A percentile compares a stretch with the other conserved stretches of the same genome.
Conservation (phyloP, 108 stramenopile species). For the Mediolabrus comicus region DNA sequence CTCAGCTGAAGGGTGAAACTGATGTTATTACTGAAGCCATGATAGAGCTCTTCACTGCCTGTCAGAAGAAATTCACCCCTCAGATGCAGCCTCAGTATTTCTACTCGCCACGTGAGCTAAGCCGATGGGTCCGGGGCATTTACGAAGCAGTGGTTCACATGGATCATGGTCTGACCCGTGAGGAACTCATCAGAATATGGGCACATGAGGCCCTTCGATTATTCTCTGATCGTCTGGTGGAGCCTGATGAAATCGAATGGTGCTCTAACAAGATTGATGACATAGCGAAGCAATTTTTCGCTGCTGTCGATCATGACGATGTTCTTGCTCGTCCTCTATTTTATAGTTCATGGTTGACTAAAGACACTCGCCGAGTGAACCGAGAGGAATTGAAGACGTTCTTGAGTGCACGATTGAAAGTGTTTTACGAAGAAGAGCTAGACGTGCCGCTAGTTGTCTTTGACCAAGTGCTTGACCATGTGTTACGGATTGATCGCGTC, state of each 20-base stretch:
- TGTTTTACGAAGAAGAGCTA: constrained; percentile 98
- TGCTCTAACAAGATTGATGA: constrained; percentile 82
- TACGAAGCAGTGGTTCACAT: constrained; percentile 89
- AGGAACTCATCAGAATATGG: constrained; percentile 95
- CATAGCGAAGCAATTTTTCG: constrained; percentile 72
- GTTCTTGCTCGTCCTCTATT: constrained; percentile 90
- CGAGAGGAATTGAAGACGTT: constrained; percentile 85
- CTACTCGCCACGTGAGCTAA: constrained; percentile 98
- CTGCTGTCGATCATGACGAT: constrained; percentile 74
- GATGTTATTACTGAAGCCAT: constrained; percentile 94
- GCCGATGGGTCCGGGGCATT: constrained; percentile 96
- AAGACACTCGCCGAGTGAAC: constrained; percentile 83
- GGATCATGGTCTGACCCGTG: constrained; percentile 76
- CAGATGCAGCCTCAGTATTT: constrained; percentile 96
- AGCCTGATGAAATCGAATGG: constrained; percentile 88
- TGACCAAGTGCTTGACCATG: constrained; percentile 95
- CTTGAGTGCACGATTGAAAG: constrained; percentile 83
- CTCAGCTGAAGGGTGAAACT: constrained; percentile 88
- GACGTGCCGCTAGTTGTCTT: constrained; percentile 97
- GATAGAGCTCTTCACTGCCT: constrained; percentile 94
- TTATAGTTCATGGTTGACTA: constrained; percentile 93
- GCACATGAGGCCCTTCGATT: constrained; percentile 96
- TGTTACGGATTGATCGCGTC: constrained; percentile 88
- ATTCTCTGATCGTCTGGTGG: constrained; percentile 94
- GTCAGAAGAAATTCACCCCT: constrained; percentile 86